These are phyloP conservation scores for Nannochloropsis gaditana DNA, from an alignment of 108 stramenopile genomes.

Conservation along the genomic window DNA sequence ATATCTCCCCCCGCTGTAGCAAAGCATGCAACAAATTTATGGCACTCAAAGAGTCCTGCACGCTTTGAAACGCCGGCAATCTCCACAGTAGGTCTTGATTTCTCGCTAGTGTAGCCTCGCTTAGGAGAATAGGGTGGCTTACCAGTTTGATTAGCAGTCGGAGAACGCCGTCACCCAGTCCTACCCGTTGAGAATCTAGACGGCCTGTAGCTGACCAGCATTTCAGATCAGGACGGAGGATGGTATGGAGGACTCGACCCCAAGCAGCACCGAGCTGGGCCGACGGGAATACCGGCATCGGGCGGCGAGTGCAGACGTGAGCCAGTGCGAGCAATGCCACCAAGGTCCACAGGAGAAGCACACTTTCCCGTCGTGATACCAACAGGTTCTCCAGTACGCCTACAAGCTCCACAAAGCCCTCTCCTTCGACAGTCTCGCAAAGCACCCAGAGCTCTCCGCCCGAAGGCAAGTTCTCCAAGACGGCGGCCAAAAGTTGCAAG, in stretches of 20 bases:
- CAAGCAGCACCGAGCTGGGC: neutral
- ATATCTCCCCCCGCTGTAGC: neutral
- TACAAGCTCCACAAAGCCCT: neutral
- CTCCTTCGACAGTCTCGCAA: neutral
- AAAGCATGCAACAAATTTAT: neutral
- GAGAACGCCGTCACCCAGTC: constrained; percentile 2
- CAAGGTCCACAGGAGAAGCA: neutral
- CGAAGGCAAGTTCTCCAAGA: neutral
- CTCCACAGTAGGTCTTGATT: neutral
- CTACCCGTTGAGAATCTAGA: neutral
- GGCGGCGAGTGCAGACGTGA: neutral
- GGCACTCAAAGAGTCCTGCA: neutral
- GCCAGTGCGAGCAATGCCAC: neutral
- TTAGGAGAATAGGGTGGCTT: neutral
- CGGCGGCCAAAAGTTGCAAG: neutral
- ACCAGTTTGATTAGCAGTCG: neutral
- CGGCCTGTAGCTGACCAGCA: neutral
- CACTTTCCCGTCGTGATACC: neutral
- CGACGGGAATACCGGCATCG: no score
- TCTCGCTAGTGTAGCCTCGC: neutral
- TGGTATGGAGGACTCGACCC: neutral
- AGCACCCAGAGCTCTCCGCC: neutral
- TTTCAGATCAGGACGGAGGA: constrained; percentile 10
- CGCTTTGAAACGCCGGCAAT: neutral
- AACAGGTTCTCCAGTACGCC: neutral